These are phyloP conservation scores for Chlamydomonas sphaeroides DNA, from an alignment of 139 green algal genomes.

Conservation along the genomic window DNA sequence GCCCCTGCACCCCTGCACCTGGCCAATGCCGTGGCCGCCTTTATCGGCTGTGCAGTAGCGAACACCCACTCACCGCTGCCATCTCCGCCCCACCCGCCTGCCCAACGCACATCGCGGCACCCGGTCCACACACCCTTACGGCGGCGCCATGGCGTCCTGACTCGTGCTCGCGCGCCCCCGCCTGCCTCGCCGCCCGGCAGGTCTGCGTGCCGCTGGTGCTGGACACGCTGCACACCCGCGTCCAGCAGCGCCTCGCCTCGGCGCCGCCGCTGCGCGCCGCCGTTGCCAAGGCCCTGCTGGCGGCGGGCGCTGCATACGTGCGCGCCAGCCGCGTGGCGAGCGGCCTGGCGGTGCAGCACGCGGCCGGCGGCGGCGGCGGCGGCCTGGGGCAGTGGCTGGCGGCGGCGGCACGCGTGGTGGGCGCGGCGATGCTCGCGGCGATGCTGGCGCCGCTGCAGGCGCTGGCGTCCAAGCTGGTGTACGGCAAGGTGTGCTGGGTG, in stretches of 20 bases:
- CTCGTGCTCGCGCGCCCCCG: too few relatives aligned
- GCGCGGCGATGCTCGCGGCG: slow-evolving; percentile 58
- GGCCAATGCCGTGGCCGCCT: too few relatives aligned
- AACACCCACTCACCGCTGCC: too few relatives aligned
- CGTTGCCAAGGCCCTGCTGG: slow-evolving; percentile 70
- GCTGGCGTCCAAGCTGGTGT: slow-evolving; percentile 74
- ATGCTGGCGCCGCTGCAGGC: slow-evolving; percentile 79
- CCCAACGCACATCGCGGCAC: too few relatives aligned
- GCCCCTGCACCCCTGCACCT: too few relatives aligned
- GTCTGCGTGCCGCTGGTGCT: slow-evolving; percentile 95
- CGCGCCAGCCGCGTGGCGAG: slow-evolving; percentile 44
- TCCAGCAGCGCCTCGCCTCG: slow-evolving; percentile 56
- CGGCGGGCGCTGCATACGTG: slow-evolving; percentile 61
- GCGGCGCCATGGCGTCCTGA: too few relatives aligned
- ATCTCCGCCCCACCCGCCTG: too few relatives aligned
- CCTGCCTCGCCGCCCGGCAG: too few relatives aligned
- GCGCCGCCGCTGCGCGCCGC: slow-evolving; percentile 49
- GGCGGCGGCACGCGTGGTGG: slow-evolving; percentile 40
- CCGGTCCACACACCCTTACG: too few relatives aligned
- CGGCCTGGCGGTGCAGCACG: slow-evolving; percentile 67
- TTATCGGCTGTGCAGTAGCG: too few relatives aligned
- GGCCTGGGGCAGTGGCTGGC: slow-evolving; percentile 44
- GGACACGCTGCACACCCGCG: slow-evolving; percentile 82
- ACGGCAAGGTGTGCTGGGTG: slow-evolving; percentile 59
- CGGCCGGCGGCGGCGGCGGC: slow-evolving; percentile 7